Conservation (phyloP, 345 rosid genomes). For the Odontarrhena argentea region DNA sequence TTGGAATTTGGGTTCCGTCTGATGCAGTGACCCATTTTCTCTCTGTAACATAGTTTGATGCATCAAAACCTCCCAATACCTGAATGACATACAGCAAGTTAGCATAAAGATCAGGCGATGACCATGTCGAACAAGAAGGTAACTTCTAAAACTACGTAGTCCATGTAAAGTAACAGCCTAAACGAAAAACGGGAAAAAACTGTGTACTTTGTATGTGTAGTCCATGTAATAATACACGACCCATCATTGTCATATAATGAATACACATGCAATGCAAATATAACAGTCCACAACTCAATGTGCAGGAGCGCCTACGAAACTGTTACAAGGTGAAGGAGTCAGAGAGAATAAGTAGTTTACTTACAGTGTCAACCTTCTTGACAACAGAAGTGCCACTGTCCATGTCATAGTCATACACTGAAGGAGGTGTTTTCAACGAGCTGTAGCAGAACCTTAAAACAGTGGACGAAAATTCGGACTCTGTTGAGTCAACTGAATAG, state of each 20-base stretch:
- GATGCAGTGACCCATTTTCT: constrained; percentile 89
- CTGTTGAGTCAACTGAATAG: constrained; percentile 55
- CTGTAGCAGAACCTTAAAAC: constrained; percentile 80
- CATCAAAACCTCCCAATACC: constrained; percentile 91
- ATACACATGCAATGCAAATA: constrained; percentile 10
- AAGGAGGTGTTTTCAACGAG: constrained; percentile 80
- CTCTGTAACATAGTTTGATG: constrained; percentile 75
- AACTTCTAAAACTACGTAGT: neutral
- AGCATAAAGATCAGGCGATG: constrained; percentile 3
- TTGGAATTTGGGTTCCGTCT: constrained; percentile 84
- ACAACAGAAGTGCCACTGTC: constrained; percentile 63
- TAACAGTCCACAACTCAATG: neutral
- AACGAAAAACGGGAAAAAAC: too few species aligned
- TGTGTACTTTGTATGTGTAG: too few species aligned
- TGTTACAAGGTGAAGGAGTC: neutral
- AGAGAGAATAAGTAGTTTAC: constrained; percentile 31
- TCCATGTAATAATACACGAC: constrained; percentile 5
- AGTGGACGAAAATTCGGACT: constrained; percentile 61
- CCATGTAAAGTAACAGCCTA: neutral
- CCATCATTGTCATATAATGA: neutral
- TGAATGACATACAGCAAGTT: constrained; percentile 35
- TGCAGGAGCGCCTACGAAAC: constrained; percentile 5
- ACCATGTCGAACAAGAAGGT: constrained; percentile 13
- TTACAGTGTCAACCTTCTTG: constrained; percentile 84
- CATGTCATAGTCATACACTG: constrained; percentile 87